Evolutionary conservation across 2,329 filamentous ascomycete species (phyloP), one percentile per base, ranked within the genome.

Genomic region (Colletotrichum neosansevieriae): DNA sequence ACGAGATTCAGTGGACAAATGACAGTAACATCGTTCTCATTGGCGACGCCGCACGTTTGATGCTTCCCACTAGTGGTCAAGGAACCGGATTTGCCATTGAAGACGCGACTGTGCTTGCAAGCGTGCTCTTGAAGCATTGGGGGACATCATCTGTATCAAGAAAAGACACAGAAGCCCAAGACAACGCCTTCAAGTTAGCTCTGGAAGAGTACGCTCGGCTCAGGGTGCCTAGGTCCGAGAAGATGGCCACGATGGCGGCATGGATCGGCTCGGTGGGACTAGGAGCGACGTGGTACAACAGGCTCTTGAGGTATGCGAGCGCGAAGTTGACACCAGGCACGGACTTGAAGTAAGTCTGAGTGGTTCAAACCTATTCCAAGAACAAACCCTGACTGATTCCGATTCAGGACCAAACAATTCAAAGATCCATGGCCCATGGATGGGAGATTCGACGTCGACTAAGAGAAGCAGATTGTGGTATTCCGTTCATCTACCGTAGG

Each of bases 11-110:
- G n/a, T 60, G 54, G 54, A 34, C 42, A 13, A 2, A 32, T n/a
- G 63, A 51, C 13, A 57, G 57, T 38, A 73, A 67, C 32, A 24
- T 62, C 15, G 72, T 73, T 10, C 67, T 74, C 32, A 63, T 75
- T 2, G 73, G 73, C 24, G 73, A 75, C 24, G 73, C 73, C 0
- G 70, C 73, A 1, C 58, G 73, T 2, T 54, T 75, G 6, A 74
- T 75, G 72, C 24, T 75, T 3, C 73, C 73, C 5, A 75, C 72
- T 11, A 75, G 73, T 44, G 73, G 73, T 0, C 73, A 74, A 44
- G 73, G 73, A 21, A 74, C 73, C 4, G 72, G 73, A 1, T 74
- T 75, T 21, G 73, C 72, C 24, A 71, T 75, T 10, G 73, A 75
- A 36, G 73, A 75, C 12, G 73, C 73, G 7, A 74, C 73, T 0